phyloP scores from a whole-genome alignment of 1,284 basidiomycete genomes.

The Sanghuangporus weigelae region DNA sequence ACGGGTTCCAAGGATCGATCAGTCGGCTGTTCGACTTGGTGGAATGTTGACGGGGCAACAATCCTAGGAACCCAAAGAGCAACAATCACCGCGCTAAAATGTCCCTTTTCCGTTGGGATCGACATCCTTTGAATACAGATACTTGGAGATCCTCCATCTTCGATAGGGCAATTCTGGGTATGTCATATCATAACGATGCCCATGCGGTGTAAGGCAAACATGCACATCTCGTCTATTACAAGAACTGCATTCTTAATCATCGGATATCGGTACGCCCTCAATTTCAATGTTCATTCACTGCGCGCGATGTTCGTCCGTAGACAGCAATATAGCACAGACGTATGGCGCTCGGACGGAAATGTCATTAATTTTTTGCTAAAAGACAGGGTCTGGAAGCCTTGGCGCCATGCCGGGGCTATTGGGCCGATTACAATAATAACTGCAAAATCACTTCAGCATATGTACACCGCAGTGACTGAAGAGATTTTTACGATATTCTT shows the following conservation, averaged over 20 bases:
- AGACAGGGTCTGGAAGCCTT: neutral
- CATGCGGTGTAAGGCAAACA: neutral
- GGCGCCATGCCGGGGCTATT: neutral
- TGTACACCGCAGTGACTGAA: neutral
- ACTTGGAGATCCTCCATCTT: neutral
- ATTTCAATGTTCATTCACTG: neutral
- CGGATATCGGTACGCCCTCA: neutral
- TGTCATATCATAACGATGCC: neutral
- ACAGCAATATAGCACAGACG: neutral
- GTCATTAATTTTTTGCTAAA: neutral
- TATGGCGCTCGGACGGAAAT: neutral
- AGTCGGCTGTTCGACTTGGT: neutral
- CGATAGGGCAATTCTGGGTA: neutral
- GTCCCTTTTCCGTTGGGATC: neutral
- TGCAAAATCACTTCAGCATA: neutral
- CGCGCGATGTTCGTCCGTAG: neutral
- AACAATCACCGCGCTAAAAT: neutral
- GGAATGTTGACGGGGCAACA: neutral
- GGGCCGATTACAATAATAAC: neutral
- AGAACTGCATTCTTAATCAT: neutral
- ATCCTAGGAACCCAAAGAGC: neutral
- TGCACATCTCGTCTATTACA: neutral
- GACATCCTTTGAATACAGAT: neutral
- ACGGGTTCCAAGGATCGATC: neutral
- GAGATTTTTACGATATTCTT: neutral